Evolutionary conservation across 2,329 filamentous ascomycete species (phyloP).

Genomic region (Beauveria scarabaeidicola): DNA sequence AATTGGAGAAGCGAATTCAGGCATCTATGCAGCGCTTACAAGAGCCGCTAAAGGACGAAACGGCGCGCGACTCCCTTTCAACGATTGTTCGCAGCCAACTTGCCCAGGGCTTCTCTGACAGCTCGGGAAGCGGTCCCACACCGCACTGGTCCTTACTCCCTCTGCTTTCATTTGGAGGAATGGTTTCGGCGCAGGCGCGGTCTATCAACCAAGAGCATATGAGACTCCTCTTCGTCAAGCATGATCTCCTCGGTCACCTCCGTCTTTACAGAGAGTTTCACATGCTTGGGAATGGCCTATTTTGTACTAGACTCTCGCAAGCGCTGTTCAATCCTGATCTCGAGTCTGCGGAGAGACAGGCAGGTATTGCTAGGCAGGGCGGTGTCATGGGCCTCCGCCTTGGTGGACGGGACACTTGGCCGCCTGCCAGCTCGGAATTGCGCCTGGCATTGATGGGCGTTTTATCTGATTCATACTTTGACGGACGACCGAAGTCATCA

Average conservation of each 20-base stretch:
- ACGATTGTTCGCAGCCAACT: slow-evolving; percentile 33
- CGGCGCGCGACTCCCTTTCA: slow-evolving; percentile 28
- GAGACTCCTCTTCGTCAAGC: slow-evolving; percentile 63
- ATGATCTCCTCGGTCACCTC: slow-evolving; percentile 65
- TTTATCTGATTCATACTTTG: slow-evolving; percentile 61
- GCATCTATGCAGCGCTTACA: slow-evolving; percentile 40
- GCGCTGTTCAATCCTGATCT: slow-evolving; percentile 80
- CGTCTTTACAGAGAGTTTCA: slow-evolving; percentile 71
- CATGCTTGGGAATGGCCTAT: slow-evolving; percentile 75
- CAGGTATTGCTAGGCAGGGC: slow-evolving; percentile 60
- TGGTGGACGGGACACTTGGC: slow-evolving; percentile 77
- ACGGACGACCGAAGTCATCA: slow-evolving; percentile 19
- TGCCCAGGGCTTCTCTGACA: slow-evolving; percentile 18
- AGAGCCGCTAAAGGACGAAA: slow-evolving; percentile 22
- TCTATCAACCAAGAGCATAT: slow-evolving; percentile 72
- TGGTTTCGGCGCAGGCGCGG: slow-evolving; percentile 65
- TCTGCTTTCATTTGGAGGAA: slow-evolving; percentile 65
- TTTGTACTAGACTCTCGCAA: slow-evolving; percentile 69
- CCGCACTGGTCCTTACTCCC: slow-evolving; percentile 54
- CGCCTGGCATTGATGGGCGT: slow-evolving; percentile 81
- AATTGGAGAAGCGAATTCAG: slow-evolving; percentile 40
- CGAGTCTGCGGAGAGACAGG: slow-evolving; percentile 65
- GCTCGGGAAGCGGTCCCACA: slow-evolving; percentile 26
- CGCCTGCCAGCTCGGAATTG: slow-evolving; percentile 89
- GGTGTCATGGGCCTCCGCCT: slow-evolving; percentile 74